phyloP scores from a whole-genome alignment of 371 early-diverging fungal species.

The Syncephalis fuscata region DNA sequence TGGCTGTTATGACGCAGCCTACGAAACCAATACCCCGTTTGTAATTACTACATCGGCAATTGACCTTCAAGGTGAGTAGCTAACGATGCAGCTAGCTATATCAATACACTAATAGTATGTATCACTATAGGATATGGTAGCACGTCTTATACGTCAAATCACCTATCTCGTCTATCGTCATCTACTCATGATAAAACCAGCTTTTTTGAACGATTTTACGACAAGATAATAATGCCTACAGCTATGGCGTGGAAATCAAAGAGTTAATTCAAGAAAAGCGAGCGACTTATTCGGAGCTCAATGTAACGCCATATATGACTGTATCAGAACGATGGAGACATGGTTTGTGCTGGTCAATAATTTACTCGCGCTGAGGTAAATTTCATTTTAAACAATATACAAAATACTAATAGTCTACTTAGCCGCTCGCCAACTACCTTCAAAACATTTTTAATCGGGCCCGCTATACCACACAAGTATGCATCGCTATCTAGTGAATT shows the following conservation, averaged over 20 bases:
- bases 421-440: not conserved
- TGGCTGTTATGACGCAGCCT: slow-evolving; percentile 4
- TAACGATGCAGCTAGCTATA: not conserved
- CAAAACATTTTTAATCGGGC: slow-evolving; percentile 1
- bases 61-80: not conserved
- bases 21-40: not conserved
- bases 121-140: not conserved
- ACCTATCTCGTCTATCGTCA: not conserved
- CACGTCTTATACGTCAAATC: not conserved
- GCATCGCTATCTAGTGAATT: not conserved
- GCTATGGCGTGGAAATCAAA: not conserved
- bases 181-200: not conserved
- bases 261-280: not conserved
- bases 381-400: too few species aligned
- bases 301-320: not conserved
- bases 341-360: not conserved
- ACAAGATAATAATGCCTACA: not conserved
- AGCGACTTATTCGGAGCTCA: not conserved
- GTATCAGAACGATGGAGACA: not conserved
- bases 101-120: not conserved
- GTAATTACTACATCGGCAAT: not conserved
- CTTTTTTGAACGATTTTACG: not conserved
- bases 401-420: too few species aligned
- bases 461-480: not conserved
- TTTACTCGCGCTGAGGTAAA: not conserved